Evolutionary conservation across 2,329 filamentous ascomycete genomes (phyloP).

Genomic region (Arthrinium phaeospermum): DNA sequence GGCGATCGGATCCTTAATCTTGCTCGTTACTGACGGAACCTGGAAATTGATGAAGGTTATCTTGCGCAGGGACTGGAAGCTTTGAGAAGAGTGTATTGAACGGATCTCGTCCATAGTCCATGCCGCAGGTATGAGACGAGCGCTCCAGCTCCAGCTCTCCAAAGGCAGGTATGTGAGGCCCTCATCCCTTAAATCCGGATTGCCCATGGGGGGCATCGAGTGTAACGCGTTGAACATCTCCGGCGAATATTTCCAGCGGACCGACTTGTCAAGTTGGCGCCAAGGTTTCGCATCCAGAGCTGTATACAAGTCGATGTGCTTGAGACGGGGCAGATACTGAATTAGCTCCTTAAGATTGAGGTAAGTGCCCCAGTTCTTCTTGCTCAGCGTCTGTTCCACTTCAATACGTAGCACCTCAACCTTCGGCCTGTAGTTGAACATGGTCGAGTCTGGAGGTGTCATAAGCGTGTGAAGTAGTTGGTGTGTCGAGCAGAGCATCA

Average conservation of each 20-base stretch:
- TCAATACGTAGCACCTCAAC: constrained; percentile 74
- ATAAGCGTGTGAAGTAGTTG: constrained; percentile 44
- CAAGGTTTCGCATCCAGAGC: constrained; percentile 72
- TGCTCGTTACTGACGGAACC: constrained; percentile 53
- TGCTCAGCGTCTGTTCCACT: constrained; percentile 50
- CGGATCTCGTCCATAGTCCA: constrained; percentile 54
- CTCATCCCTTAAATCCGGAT: constrained; percentile 46
- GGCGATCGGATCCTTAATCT: constrained; percentile 23
- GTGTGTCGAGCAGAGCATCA: constrained; percentile 53
- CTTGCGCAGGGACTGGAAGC: constrained; percentile 62
- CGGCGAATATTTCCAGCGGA: constrained; percentile 74
- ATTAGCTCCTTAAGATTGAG: constrained; percentile 66
- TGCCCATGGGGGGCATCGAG: constrained; percentile 44
- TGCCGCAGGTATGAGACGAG: constrained; percentile 55
- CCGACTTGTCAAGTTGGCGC: constrained; percentile 57
- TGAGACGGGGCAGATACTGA: constrained; percentile 68
- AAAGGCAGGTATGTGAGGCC: constrained; percentile 45
- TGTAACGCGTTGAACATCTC: constrained; percentile 70
- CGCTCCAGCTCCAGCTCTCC: constrained; percentile 67
- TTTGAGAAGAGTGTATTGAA: constrained; percentile 57
- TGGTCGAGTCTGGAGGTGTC: constrained; percentile 50
- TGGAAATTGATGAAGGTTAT: constrained; percentile 70
- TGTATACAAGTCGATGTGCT: constrained; percentile 75
- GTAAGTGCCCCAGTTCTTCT: constrained; percentile 30
- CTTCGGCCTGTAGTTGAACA: constrained; percentile 72